These are phyloP conservation scores for Friedmanniomyces endolithicus DNA, from an alignment of 495 filamentous ascomycete genomes.

Conservation along the genomic window DNA sequence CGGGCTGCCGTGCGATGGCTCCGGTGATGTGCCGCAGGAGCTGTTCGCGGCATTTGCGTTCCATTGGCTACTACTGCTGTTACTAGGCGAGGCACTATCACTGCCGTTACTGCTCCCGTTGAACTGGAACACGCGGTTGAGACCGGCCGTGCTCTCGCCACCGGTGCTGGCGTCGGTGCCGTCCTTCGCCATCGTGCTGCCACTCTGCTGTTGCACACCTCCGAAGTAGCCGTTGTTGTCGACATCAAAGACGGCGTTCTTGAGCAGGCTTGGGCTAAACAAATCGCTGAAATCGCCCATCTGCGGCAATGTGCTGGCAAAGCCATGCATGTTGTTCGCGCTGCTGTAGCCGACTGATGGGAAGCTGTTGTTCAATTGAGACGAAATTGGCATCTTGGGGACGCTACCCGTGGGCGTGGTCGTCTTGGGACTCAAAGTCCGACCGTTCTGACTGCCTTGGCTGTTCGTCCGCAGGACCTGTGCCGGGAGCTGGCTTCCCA, in stretches of 20 bases:
- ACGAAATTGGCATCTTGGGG: constrained; percentile 1
- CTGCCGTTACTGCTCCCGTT: constrained; percentile 32
- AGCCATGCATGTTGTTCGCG: constrained; percentile 18
- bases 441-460: constrained; percentile 23
- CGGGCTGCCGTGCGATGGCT: constrained; percentile 49
- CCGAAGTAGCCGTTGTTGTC: constrained; percentile 19
- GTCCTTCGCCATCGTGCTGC: constrained; percentile 20
- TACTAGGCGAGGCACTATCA: constrained; percentile 21
- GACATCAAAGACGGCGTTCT: constrained; percentile 17
- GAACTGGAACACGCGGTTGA: constrained; percentile 28
- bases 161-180: constrained; percentile 6
- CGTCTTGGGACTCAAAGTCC: constrained; percentile 23
- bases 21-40: constrained; percentile 76
- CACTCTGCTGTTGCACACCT: constrained; percentile 20
- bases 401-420: neutral
- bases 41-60: constrained; percentile 44
- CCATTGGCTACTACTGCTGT: constrained; percentile 34
- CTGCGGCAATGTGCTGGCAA: constrained; percentile 15
- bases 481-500: neutral
- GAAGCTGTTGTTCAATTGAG: neutral
- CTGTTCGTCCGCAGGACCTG: constrained; percentile 16
- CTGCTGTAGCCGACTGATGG: constrained; percentile 14
- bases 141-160: constrained; percentile 24
- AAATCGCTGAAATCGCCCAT: constrained; percentile 29
- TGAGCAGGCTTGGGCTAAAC: constrained; percentile 37